phyloP scores from a whole-genome alignment of 116 monocot genomes.

The Iris pallida region DNA sequence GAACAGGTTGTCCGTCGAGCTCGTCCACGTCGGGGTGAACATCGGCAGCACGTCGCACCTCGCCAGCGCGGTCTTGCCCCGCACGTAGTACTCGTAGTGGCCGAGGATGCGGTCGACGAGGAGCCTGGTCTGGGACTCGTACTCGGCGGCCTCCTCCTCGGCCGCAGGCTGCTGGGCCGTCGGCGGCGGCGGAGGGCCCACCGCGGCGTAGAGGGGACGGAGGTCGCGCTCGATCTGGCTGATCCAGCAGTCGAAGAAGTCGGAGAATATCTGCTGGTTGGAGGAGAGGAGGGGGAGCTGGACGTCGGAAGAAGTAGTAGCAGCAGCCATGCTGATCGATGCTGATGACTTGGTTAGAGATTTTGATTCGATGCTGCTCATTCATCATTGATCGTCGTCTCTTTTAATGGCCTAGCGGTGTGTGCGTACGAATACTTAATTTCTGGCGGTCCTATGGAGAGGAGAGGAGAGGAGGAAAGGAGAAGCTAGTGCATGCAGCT shows the following conservation, averaged over 20 bases:
- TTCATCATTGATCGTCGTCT: no score
- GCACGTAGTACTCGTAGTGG: constrained; percentile 68
- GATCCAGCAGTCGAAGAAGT: constrained; percentile 48
- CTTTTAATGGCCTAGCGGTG: no score
- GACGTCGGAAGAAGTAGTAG: no score
- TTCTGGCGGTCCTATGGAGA: no score
- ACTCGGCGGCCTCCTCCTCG: background rate
- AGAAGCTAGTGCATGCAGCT: no score
- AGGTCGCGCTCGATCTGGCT: constrained; percentile 40
- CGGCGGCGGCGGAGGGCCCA: background rate
- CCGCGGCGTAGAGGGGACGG: constrained; percentile 28
- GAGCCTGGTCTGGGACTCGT: constrained; percentile 6
- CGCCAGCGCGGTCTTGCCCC: constrained; percentile 31
- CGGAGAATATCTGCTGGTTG: constrained; percentile 24
- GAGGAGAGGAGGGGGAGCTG: background rate
- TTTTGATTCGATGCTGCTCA: no score
- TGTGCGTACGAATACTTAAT: no score
- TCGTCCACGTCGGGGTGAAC: constrained; percentile 60
- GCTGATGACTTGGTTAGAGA: no score
- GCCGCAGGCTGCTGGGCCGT: no score
- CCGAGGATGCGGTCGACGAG: constrained; percentile 1
- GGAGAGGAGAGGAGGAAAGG: no score
- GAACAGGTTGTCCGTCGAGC: constrained; percentile 50
- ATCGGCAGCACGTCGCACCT: constrained; percentile 36
- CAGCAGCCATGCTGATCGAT: no score